phyloP scores from a whole-genome alignment of 495 filamentous ascomycete species.

The Podospora tetraspora region DNA sequence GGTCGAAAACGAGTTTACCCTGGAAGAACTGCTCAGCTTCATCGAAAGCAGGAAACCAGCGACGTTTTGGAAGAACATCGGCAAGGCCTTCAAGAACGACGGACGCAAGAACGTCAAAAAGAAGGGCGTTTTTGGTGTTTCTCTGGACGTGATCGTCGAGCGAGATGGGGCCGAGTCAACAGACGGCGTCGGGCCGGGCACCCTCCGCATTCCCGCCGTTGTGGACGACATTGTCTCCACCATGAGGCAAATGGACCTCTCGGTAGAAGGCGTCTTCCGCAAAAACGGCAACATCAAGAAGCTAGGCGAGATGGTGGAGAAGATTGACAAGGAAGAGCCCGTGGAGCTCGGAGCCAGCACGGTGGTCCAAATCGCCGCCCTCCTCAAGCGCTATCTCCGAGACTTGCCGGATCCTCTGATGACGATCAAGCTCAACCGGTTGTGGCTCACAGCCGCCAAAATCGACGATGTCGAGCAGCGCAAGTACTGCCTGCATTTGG shows the following conservation, averaged over 20 bases:
- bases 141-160: conserved; percentile 79
- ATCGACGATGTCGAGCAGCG: conserved; percentile 79
- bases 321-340: conserved; percentile 73
- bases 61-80: conserved; percentile 96
- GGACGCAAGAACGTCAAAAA: conserved; percentile 74
- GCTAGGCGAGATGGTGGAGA: conserved; percentile 73
- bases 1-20: conserved; percentile 79
- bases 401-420: conserved; percentile 92
- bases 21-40: conserved; percentile 90
- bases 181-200: conserved; percentile 88
- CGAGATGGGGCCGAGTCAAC: conserved; percentile 93
- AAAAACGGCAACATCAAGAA: conserved; percentile 98
- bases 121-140: conserved; percentile 89
- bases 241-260: conserved; percentile 99
- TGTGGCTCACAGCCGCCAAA: conserved; percentile 88
- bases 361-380: conserved; percentile 88
- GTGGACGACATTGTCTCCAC: conserved; percentile 88
- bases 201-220: conserved; percentile 78
- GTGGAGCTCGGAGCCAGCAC: conserved; percentile 79
- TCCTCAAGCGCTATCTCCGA: conserved; percentile 92
- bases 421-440: conserved; percentile 87
- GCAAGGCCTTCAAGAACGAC: conserved; percentile 89
- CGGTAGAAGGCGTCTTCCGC: conserved; percentile 95
- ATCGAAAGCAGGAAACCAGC: conserved; percentile 84
- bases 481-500: conserved; percentile 78